Percentiles rank a stretch among this genome's conserved stretches.
phyloP scores from a whole-genome alignment of 2,329 filamentous ascomycete species.

The Trichoderma aggressivum region DNA sequence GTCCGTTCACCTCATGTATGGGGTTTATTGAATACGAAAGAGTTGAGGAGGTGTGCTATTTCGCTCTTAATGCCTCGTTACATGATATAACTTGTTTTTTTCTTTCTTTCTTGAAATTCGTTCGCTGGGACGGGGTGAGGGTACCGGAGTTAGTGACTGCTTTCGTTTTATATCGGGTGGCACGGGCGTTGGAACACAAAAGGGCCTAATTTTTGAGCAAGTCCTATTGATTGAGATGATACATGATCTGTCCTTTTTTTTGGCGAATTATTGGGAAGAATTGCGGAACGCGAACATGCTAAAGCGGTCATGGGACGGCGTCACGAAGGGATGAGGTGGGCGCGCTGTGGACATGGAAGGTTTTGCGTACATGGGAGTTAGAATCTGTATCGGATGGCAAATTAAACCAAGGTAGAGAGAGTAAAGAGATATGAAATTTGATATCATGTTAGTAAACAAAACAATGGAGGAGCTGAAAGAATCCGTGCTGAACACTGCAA shows the following conservation, averaged over 20 bases:
- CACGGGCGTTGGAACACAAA: constrained; percentile 17
- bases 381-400: constrained; percentile 15
- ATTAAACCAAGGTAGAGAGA: constrained; percentile 9
- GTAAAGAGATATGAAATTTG: constrained; percentile 3
- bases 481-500: neutral
- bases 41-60: neutral
- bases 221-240: constrained; percentile 13
- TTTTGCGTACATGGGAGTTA: constrained; percentile 15
- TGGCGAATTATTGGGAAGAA: constrained; percentile 6
- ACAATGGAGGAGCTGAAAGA: neutral
- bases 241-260: constrained; percentile 17
- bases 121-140: neutral
- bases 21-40: neutral
- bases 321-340: constrained; percentile 12
- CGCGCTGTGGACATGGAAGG: neutral
- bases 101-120: neutral
- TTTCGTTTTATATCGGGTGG: constrained; percentile 11
- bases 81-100: neutral
- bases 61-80: neutral
- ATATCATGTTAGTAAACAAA: neutral
- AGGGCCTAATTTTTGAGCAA: constrained; percentile 8
- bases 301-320: neutral
- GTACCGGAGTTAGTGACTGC: constrained; percentile 11
- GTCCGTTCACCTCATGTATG: neutral
- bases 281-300: neutral